Base-by-base conservation (phyloP, 192 early-diverging fungal species). In the Glomus cerebriforme region DNA sequence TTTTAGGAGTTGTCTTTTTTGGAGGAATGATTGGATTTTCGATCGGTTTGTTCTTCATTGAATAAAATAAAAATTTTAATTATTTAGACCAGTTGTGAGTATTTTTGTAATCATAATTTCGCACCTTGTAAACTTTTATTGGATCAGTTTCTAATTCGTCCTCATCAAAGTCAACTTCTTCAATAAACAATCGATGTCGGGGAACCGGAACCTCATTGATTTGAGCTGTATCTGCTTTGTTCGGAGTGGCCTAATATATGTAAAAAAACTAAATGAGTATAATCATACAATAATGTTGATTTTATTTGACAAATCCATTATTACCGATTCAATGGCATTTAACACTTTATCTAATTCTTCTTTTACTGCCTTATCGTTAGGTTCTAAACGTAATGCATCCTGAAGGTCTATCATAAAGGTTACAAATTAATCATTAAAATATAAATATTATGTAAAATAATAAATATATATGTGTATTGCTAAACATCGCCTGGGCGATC, bases 381-480 rank as follows among this genome's bases (percentile, higher is more conserved):
- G 94, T 58, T 95, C 93, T 69, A 95, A 81, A 3, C 85, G 82
- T 32, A 89, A 35, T 9, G 91, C 93, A 8, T 66, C 22, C 65
- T 93, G 85, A 47, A 94, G 84, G 80, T 94, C 93, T 89, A 63
- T n/a, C 19, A 64, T 4, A 79, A 74, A 22, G 24, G 49, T 45
- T 24, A 64, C 22, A 24, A 31, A 39, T 73, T 13, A 19, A 8
- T 32, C 1, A 78, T 27, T 31, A 65, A 84, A 77, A 71, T 70
- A n/a, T 27, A 59, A 10, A 75, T 19, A 63, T 39, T 19, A 45
- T 70, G 6, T 34, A 13, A 13, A 67, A 12, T 47, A 39, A 39
- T 39, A 39, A 39, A 39, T 39, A 39, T 8, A 35, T 35, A 10
- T 39, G 2, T 43, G n/a, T n/a, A n/a, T n/a, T n/a, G n/a, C n/a